A percentile compares a stretch with the other conserved stretches of the same genome.
Conservation (phyloP, 2,329 filamentous ascomycete genomes). For the Rutstroemia sp. region DNA sequence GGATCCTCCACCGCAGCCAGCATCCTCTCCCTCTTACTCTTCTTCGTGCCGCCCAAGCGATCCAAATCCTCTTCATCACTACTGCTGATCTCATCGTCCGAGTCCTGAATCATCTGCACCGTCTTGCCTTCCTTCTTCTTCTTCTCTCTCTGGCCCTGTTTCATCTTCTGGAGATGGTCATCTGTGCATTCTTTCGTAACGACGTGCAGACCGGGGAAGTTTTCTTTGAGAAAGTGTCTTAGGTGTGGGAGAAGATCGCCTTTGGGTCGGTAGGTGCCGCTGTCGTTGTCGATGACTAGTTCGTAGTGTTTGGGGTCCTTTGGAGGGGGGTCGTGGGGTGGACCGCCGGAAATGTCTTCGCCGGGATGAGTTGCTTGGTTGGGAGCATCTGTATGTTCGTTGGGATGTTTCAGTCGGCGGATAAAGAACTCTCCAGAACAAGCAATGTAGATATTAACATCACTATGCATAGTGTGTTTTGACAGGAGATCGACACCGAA, state of each 20-base stretch:
- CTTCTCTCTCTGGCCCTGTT: constrained; percentile 63
- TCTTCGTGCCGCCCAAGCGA: constrained; percentile 21
- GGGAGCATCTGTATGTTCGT: constrained; percentile 35
- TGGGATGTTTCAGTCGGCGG: constrained; percentile 53
- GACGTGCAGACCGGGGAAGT: constrained; percentile 72
- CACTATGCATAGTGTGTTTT: constrained; percentile 96
- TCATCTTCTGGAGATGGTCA: constrained; percentile 64
- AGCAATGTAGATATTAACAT: constrained; percentile 85
- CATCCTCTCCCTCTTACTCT: constrained; percentile 46
- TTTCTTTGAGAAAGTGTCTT: constrained; percentile 59
- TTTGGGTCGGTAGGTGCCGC: constrained; percentile 86
- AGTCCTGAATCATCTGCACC: constrained; percentile 49
- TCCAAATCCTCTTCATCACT: constrained; percentile 31
- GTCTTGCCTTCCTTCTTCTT: constrained; percentile 58
- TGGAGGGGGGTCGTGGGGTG: constrained; percentile 37
- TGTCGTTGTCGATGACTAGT: constrained; percentile 91
- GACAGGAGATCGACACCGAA: constrained; percentile 89
- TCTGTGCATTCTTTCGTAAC: constrained; percentile 73
- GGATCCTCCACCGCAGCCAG: constrained; percentile 36
- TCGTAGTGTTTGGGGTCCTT: constrained; percentile 59
- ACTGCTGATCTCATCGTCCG: constrained; percentile 29
- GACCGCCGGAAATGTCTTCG: constrained; percentile 39
- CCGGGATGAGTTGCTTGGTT: constrained; percentile 46
- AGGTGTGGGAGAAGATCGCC: constrained; percentile 66
- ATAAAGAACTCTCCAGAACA: constrained; percentile 93